phyloP scores from a whole-genome alignment of 306 rosid species.

The Cyclanthera cordifolia region DNA sequence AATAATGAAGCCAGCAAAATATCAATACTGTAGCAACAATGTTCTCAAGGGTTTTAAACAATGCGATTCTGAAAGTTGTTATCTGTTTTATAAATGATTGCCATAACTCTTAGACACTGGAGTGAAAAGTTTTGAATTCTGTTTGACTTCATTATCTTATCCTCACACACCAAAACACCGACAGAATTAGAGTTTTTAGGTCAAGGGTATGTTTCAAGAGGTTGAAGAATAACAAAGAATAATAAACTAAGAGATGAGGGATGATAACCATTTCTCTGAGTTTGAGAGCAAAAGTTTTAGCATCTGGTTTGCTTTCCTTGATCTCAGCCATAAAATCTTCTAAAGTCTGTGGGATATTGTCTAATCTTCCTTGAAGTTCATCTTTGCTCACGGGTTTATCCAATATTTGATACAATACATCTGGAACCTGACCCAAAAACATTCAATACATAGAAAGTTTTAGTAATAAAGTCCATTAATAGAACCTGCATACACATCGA shows the following conservation, averaged over 20 bases:
- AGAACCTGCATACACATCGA: not conserved
- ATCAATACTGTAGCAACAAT: not conserved
- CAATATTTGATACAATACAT: constrained; percentile 71
- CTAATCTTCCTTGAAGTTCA: constrained; percentile 60
- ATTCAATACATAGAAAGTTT: not conserved
- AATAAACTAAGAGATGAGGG: not conserved
- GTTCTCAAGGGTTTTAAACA: not conserved
- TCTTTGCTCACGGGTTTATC: constrained; percentile 53
- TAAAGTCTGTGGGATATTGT: constrained; percentile 64
- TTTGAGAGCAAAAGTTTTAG: constrained; percentile 65
- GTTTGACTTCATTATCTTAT: not conserved
- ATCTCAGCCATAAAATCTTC: constrained; percentile 78
- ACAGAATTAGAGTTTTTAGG: not conserved
- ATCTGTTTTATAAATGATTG: constrained; percentile 5
- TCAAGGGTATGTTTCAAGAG: constrained; percentile 6
- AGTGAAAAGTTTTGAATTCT: not conserved
- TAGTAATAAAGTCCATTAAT: not conserved
- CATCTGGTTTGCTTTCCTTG: constrained; percentile 51
- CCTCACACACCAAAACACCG: not conserved
- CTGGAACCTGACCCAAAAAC: constrained; percentile 60
- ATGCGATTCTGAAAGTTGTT: not conserved
- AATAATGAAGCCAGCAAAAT: not conserved
- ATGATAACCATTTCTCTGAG: constrained; percentile 73
- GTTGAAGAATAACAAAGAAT: constrained; percentile 3
- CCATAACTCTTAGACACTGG: not conserved